Evolutionary conservation across 2,329 filamentous ascomycete genomes (phyloP).

Genomic region (Claviceps sorghi): DNA sequence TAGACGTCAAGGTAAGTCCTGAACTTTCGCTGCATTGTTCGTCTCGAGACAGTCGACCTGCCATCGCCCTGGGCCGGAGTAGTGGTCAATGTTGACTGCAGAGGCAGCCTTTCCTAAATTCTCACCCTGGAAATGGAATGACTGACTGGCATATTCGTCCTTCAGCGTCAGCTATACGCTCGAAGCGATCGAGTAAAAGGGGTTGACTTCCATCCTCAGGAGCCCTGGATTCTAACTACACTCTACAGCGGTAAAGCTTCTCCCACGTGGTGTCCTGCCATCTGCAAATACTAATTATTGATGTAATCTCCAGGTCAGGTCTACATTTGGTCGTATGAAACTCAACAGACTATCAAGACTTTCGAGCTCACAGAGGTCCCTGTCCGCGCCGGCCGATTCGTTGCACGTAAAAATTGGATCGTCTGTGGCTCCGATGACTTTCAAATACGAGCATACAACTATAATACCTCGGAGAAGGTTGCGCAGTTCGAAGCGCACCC

Average conservation of each 20-base stretch:
- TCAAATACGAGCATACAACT: conserved; percentile 82
- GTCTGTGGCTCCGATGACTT: conserved; percentile 93
- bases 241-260: conserved; percentile 65
- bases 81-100: neutral
- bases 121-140: neutral
- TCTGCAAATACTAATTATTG: neutral
- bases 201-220: conserved; percentile 91
- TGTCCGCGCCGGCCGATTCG: conserved; percentile 88
- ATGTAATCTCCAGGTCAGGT: conserved; percentile 57
- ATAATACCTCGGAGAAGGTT: conserved; percentile 98
- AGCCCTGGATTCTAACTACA: conserved; percentile 93
- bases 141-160: neutral
- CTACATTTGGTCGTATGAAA: conserved; percentile 98
- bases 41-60: neutral
- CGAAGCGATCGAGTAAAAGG: conserved; percentile 92
- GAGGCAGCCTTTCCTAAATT: neutral
- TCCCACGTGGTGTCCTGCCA: neutral
- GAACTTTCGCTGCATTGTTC: neutral
- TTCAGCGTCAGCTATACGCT: conserved; percentile 40
- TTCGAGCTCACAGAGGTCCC: conserved; percentile 98
- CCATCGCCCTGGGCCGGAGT: neutral
- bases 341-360: conserved; percentile 92
- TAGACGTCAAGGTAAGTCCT: conserved; percentile 27
- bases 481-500: conserved; percentile 94
- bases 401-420: conserved; percentile 98